phyloP scores from a whole-genome alignment of 768 basidiomycete genomes.

The Chalciporus piperatus region DNA sequence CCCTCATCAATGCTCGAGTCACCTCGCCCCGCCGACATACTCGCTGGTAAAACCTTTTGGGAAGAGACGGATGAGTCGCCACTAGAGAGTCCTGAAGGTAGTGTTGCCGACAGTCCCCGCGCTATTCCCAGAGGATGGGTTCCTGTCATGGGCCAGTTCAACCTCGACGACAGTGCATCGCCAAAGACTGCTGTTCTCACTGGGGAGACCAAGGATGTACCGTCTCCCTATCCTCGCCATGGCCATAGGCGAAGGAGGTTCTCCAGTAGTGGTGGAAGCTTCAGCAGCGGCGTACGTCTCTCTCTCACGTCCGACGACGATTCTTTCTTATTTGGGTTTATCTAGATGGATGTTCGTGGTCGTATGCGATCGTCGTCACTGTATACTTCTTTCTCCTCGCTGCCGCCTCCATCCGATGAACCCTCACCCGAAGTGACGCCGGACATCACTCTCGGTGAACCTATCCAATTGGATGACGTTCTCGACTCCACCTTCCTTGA shows the following conservation, averaged over 20 bases:
- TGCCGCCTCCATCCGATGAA: constrained; percentile 37
- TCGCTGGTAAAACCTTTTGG: constrained; percentile 59
- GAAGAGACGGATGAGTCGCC: constrained; percentile 42
- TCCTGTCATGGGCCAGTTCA: constrained; percentile 42
- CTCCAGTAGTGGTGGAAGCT: constrained; percentile 32
- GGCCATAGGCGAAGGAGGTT: constrained; percentile 23
- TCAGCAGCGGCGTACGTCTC: constrained; percentile 37
- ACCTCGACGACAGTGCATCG: constrained; percentile 9
- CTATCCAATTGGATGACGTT: constrained; percentile 67
- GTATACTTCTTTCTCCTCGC: constrained; percentile 28
- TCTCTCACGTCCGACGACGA: constrained; percentile 5
- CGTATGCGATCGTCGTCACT: constrained; percentile 35
- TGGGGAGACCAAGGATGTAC: constrained; percentile 29
- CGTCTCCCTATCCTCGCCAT: constrained; percentile 31
- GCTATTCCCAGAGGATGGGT: constrained; percentile 14
- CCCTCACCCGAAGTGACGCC: constrained; percentile 32
- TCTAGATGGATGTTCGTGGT: constrained; percentile 31
- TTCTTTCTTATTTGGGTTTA: constrained; percentile 5
- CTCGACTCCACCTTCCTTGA: constrained; percentile 72
- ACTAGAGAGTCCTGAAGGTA: constrained; percentile 32
- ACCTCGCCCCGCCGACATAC: constrained; percentile 66
- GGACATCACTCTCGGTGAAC: constrained; percentile 43
- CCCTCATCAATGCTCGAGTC: constrained; percentile 32
- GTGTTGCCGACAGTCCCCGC: constrained; percentile 29
- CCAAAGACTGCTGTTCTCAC: constrained; percentile 28